Conservation (phyloP, 345 rosid genomes). For the Murraya paniculata region DNA sequence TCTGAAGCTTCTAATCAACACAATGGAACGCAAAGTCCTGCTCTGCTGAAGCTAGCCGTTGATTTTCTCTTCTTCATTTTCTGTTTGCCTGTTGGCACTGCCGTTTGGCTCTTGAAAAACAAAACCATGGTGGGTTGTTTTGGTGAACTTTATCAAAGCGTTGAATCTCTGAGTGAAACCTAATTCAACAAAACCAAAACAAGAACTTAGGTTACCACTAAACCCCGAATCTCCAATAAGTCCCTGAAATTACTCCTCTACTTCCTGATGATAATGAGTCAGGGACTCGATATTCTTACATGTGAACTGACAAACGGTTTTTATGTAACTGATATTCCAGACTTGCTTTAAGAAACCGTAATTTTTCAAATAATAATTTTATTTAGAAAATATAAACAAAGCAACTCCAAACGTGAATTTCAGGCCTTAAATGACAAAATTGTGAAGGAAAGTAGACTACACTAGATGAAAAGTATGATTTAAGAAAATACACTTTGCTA, state of each 20-base stretch:
- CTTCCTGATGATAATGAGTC: not conserved
- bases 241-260: not conserved
- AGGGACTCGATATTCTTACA: not conserved
- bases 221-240: not conserved
- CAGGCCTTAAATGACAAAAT: too few species aligned
- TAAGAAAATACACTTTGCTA: too few species aligned
- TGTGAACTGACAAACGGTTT: not conserved
- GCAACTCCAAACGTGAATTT: too few species aligned
- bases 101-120: not conserved
- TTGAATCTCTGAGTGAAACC: slow-evolving; percentile 12
- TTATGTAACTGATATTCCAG: too few species aligned
- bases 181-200: slow-evolving; percentile 9
- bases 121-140: slow-evolving; percentile 17
- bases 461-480: too few species aligned
- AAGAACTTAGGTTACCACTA: slow-evolving; percentile 2
- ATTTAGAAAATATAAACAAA: too few species aligned
- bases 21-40: slow-evolving; percentile 10
- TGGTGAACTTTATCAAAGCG: slow-evolving; percentile 13
- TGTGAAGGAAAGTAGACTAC: too few species aligned
- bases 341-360: too few species aligned
- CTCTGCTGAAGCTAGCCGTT: slow-evolving; percentile 29
- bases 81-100: slow-evolving; percentile 20
- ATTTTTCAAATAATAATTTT: too few species aligned
- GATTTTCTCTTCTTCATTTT: slow-evolving; percentile 30
- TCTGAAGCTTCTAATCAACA: slow-evolving; percentile 13